Base-by-base conservation (phyloP, 2,329 filamentous ascomycete genomes). In the Byssothecium circinans region DNA sequence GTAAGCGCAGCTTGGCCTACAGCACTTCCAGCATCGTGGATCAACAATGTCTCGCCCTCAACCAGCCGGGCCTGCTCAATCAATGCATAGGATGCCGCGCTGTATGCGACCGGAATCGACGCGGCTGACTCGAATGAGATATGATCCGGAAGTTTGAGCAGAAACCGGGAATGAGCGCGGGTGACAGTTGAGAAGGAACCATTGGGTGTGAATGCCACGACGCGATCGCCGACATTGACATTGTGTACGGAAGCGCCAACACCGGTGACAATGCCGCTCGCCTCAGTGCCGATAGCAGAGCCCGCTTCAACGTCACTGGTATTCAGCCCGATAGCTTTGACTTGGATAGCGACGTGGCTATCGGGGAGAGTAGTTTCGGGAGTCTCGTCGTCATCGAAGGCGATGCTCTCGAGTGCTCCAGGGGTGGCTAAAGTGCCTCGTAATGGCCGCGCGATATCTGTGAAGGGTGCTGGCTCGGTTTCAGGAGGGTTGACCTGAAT, bases 301-400 rank as follows among this genome's bases (percentile, higher is more conserved):
- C 29, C 47, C n/a, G 47, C 33, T 22, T 57, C 39, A 2, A 53
- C 36, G 37, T 60, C 57, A 11, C 41, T 38, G 29, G 47, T 41
- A 43, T 49, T 54, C 17, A 58, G 38, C 29, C 45, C 52, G 39
- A 61, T 41, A 1, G 63, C 58, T 39, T 71, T 71, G 43, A 69
- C 62, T 36, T 66, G 58, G 23, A 74, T 57, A 25, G 72, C 69
- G 10, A 73, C 58, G 1, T 67, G 45, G 18, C 68, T 50, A 8
- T 38, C 42, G 11, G 51, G 30, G 2, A 60, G 38, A 8, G 43
- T 20, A 8, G 40, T 8, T 11, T 27, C 17, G 29, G 19, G 8
- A 3, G 15, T 17, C 5, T 51, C 19, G 30, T 61, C 54, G 32
- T 64, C 60, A 2, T 53, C 46, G 37, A 62, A 66, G 15, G 45